Percentiles rank a stretch among this genome's conserved stretches.
phyloP scores from a whole-genome alignment of 331 rosid species.

The Quercus tomentella region DNA sequence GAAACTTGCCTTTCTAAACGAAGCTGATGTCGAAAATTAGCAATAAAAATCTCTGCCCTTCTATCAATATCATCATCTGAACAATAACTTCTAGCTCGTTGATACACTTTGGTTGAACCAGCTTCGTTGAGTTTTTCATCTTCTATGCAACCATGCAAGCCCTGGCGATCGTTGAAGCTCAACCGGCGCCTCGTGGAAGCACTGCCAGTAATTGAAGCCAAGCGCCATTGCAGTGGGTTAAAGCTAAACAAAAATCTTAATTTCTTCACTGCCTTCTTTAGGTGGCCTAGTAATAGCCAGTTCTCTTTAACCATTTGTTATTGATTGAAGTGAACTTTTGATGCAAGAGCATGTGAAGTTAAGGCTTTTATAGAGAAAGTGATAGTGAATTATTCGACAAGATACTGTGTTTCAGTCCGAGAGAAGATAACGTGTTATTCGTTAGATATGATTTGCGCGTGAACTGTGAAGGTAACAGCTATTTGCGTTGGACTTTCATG shows the following conservation, averaged over 20 bases:
- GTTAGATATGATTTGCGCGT: too few species aligned
- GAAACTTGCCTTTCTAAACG: slow-evolving; percentile 39
- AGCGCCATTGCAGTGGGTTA: background rate
- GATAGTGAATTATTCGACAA: too few species aligned
- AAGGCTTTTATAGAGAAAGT: too few species aligned
- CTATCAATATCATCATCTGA: background rate
- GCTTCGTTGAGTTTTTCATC: slow-evolving; percentile 18
- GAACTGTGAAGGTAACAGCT: background rate
- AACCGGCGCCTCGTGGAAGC: slow-evolving; percentile 6
- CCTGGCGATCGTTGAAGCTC: slow-evolving; percentile 13
- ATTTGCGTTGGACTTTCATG: slow-evolving; percentile 6
- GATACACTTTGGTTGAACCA: slow-evolving; percentile 1
- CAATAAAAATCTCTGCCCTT: background rate
- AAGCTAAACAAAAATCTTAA: slow-evolving; percentile 17
- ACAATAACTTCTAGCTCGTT: slow-evolving; percentile 4
- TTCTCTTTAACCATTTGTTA: slow-evolving; percentile 32
- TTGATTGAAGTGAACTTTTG: background rate
- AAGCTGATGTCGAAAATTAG: background rate
- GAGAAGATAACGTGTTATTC: too few species aligned
- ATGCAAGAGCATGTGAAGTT: too few species aligned
- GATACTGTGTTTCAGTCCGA: too few species aligned
- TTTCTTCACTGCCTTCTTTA: slow-evolving; percentile 28
- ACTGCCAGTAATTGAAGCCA: background rate
- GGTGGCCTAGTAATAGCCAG: slow-evolving; percentile 11
- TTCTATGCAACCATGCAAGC: slow-evolving; percentile 15